Base-by-base conservation (phyloP, 192 early-diverging fungal species). In the Powellomyces hirtus region DNA sequence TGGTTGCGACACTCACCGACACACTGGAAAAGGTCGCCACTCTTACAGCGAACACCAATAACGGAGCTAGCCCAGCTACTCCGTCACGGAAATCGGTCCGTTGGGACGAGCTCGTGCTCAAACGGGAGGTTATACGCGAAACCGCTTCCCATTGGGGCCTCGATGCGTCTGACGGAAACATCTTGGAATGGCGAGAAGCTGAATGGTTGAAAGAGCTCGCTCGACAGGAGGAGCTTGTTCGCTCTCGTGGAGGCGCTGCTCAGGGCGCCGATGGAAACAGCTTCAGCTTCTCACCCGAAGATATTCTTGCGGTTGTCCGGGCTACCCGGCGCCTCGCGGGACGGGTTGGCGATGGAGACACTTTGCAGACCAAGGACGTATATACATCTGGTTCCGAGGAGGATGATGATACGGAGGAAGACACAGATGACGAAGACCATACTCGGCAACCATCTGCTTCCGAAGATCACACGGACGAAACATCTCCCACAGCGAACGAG, bases 171-270 rank as follows among this genome's bases (percentile, higher is more conserved):
- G 66, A 57, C 14, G 42, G 38, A 7, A 40, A 57, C 16, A 27
- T 18, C 26, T 31, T 55, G 56, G 66, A 68, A 16, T 68, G 66
- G 66, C 57, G 40, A 24, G 56, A 68, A 20, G 52, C 51, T 10
- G 66, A 59, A 42, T 68, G 66, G 66, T 30, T 68, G 38, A 57
- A 46, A 40, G 66, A 68, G 58, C 57, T 68, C 6, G 66, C 66
- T 5, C 22, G 30, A 1, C 40, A 45, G 57, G 66, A 68, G 29
- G 56, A 60, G 45, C 4, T 35, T 4, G 26, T 56, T 13, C 37
- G 65, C 16, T 0, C 22, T 6, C n/a, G 10, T 36, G 18, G 57
- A 33, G 66, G 18, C 40, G 4, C 46, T 16, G 46, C 4, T 2
- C n/a, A 3, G 2, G 2, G n/a, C 46, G 55, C 29, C 29, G 24